These are phyloP conservation scores for Amanita pallidorosea DNA, from an alignment of 768 basidiomycete species.

Conservation along the genomic window DNA sequence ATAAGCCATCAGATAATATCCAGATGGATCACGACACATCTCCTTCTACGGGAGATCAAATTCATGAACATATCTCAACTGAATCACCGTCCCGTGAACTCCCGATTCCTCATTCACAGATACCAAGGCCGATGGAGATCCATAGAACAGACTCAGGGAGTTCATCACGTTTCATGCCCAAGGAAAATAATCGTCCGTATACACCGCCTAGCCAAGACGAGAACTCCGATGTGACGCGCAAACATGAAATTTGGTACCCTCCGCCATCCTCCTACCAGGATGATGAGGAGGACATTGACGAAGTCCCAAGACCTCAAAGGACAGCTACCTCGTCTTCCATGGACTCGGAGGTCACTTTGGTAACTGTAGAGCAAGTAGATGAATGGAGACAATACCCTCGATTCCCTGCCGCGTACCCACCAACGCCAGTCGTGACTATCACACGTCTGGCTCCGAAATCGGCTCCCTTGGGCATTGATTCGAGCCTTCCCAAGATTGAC, in stretches of 20 bases:
- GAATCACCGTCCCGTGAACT: neutral
- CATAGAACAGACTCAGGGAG: neutral
- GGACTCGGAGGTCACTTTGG: slow-evolving; percentile 1
- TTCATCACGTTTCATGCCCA: neutral
- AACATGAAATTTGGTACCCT: slow-evolving; percentile 51
- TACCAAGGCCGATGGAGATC: neutral
- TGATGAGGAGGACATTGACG: slow-evolving; percentile 19
- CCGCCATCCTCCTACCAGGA: slow-evolving; percentile 35
- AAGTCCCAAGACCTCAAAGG: neutral
- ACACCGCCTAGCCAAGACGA: neutral
- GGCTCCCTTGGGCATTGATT: slow-evolving; percentile 23
- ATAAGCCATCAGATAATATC: slow-evolving; percentile 4
- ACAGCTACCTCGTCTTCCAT: neutral
- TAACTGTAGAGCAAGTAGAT: slow-evolving; percentile 19
- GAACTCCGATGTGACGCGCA: neutral
- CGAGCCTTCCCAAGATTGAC: slow-evolving; percentile 1
- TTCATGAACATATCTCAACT: neutral
- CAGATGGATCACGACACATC: neutral
- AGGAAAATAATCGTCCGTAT: neutral
- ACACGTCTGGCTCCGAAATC: slow-evolving; percentile 18
- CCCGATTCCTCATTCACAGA: neutral
- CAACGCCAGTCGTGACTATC: slow-evolving; percentile 44
- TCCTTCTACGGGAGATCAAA: neutral
- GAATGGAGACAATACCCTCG: slow-evolving; percentile 70
- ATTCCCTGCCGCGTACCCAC: slow-evolving; percentile 70